phyloP scores from a whole-genome alignment of 495 filamentous ascomycete genomes.

The Collariella sp. region DNA sequence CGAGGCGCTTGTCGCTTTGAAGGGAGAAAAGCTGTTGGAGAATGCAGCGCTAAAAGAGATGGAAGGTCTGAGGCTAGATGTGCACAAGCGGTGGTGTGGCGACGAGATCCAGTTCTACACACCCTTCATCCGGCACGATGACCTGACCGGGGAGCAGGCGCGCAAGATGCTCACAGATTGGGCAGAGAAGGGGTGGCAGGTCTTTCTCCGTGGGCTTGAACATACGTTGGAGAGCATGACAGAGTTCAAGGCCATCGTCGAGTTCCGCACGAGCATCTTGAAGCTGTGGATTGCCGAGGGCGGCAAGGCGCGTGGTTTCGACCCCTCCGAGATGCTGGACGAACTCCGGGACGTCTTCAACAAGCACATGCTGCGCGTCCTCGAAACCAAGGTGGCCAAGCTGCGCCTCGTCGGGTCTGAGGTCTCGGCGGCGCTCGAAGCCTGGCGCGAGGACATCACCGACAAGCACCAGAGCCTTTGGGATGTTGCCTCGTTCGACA shows the following conservation, averaged over 20 bases:
- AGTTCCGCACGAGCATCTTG: constrained; percentile 59
- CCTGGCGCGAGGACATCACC: constrained; percentile 47
- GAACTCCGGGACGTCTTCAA: constrained; percentile 62
- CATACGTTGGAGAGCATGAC: constrained; percentile 45
- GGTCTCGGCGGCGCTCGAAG: constrained; percentile 40
- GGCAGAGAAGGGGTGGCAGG: constrained; percentile 61
- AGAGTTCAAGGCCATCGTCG: constrained; percentile 59
- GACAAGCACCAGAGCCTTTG: constrained; percentile 47
- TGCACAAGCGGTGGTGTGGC: constrained; percentile 73
- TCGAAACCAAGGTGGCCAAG: constrained; percentile 49
- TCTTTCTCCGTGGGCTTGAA: constrained; percentile 52
- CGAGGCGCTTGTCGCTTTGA: constrained; percentile 60
- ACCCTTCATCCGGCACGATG: constrained; percentile 81
- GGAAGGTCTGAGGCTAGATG: constrained; percentile 68
- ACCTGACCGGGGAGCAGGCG: constrained; percentile 57
- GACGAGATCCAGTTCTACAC: constrained; percentile 80
- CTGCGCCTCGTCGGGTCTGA: constrained; percentile 53
- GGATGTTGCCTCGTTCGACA: constrained; percentile 46
- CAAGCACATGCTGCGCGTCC: constrained; percentile 48
- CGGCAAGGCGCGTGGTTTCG: constrained; percentile 44
- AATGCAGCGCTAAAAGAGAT: constrained; percentile 56
- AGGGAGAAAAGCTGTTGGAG: constrained; percentile 58
- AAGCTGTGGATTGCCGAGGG: constrained; percentile 62
- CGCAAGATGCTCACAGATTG: constrained; percentile 60
- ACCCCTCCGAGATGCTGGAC: constrained; percentile 55